Conservation (phyloP, 2,329 filamentous ascomycete genomes). For the Aspergillus ustus region DNA sequence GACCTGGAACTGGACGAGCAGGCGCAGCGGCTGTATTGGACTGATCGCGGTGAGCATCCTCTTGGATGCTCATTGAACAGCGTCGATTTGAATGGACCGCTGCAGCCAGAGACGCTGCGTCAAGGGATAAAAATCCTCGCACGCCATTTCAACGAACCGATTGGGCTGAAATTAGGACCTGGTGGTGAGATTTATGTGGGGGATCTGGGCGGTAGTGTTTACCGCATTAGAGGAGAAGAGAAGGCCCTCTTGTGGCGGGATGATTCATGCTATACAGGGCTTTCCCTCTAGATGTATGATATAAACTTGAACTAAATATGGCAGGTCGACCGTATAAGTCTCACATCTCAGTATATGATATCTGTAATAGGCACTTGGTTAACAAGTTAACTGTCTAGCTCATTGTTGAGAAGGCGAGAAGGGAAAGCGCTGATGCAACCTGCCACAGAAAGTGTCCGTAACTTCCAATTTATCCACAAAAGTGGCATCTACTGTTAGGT, state of each 20-base stretch:
- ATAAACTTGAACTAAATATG: not conserved
- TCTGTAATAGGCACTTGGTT: no score
- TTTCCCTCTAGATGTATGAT: constrained; percentile 9
- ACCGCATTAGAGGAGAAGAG: constrained; percentile 27
- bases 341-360: no score
- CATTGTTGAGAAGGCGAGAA: no score
- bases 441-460: no score
- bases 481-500: no score
- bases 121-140: constrained; percentile 22
- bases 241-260: constrained; percentile 27
- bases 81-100: constrained; percentile 24
- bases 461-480: no score
- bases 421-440: no score
- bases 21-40: constrained; percentile 59
- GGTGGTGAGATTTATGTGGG: constrained; percentile 28
- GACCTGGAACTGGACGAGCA: constrained; percentile 60
- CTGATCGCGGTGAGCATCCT: constrained; percentile 63
- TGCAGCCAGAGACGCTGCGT: not conserved
- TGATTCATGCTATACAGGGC: constrained; percentile 27
- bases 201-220: constrained; percentile 32
- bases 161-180: constrained; percentile 31
- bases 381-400: no score
- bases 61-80: constrained; percentile 59
- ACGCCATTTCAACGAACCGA: constrained; percentile 32
- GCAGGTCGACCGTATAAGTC: no score